Percentiles rank a stretch among this genome's conserved stretches.
Conservation (phyloP, 2,329 filamentous ascomycete genomes). For the Leptosphaerulina australis region DNA sequence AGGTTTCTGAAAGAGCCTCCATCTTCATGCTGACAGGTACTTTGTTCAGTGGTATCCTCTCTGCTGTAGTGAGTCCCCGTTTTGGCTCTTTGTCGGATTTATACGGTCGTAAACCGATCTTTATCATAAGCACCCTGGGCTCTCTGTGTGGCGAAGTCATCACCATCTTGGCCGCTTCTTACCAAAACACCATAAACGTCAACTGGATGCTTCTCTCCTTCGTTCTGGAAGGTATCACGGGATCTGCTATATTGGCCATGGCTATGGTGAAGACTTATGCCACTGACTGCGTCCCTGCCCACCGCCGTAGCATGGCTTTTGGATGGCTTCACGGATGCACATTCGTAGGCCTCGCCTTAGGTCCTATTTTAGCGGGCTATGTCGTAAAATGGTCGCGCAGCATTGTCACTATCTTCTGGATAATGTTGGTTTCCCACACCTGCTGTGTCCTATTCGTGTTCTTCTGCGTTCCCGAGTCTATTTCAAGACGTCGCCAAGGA, state of each 20-base stretch:
- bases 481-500: conserved; percentile 74
- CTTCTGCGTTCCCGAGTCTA: conserved; percentile 80
- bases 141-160: conserved; percentile 75
- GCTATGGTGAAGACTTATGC: conserved; percentile 84
- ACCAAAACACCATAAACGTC: conserved; percentile 73
- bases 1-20: conserved; percentile 77
- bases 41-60: conserved; percentile 75
- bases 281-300: conserved; percentile 83
- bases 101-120: conserved; percentile 76
- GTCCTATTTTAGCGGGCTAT: conserved; percentile 80
- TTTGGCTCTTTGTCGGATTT: conserved; percentile 86
- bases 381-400: conserved; percentile 63
- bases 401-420: conserved; percentile 84
- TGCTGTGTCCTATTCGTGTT: conserved; percentile 75
- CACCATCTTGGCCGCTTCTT: conserved; percentile 77
- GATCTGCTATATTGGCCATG: conserved; percentile 86
- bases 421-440: conserved; percentile 73
- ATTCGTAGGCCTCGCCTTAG: conserved; percentile 86
- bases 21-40: conserved; percentile 78
- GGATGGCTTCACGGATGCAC: conserved; percentile 89
- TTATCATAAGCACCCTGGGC: conserved; percentile 76
- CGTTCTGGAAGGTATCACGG: conserved; percentile 79
- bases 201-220: conserved; percentile 79
- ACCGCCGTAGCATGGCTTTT: conserved; percentile 79
- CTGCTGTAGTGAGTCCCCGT: conserved; percentile 80